phyloP scores from a whole-genome alignment of 805 yeast genomes.

The Cyberlindnera meyerae region DNA sequence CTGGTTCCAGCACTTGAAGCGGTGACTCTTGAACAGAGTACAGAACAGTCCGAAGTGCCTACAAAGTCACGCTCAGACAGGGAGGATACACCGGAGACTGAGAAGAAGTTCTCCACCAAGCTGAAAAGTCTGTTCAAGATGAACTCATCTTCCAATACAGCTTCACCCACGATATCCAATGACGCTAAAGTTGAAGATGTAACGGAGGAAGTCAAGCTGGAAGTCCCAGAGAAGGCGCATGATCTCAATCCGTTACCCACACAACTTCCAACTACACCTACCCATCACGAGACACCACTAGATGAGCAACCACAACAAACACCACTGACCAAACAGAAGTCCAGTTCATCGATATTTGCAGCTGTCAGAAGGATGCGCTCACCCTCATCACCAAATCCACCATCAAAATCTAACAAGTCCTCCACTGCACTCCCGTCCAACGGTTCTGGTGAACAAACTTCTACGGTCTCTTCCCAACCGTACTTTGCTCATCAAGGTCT shows the following conservation, averaged over 20 bases:
- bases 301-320: constrained; percentile 10
- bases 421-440: background rate
- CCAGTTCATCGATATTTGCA: constrained; percentile 11
- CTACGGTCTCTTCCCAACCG: constrained; percentile 34
- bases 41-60: too few relatives aligned
- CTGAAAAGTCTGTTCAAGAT: constrained; percentile 22
- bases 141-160: constrained; percentile 11
- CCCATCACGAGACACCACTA: constrained; percentile 1
- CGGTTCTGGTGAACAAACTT: too few relatives aligned
- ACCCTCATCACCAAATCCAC: constrained; percentile 29
- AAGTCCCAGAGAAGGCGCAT: constrained; percentile 15
- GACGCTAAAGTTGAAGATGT: constrained; percentile 5
- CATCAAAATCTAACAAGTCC: constrained; percentile 5
- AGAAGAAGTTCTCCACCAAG: constrained; percentile 17
- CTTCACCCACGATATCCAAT: constrained; percentile 12
- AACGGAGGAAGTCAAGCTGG: constrained; percentile 12
- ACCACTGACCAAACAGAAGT: constrained; percentile 4
- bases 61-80: too few relatives aligned
- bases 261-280: too few relatives aligned
- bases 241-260: constrained; percentile 8
- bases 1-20: too few relatives aligned
- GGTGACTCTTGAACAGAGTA: background rate
- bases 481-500: constrained; percentile 56
- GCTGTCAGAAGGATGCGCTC: constrained; percentile 30
- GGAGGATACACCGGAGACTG: too few relatives aligned